Evolutionary conservation across 1,139 yeast species (phyloP).

Genomic region (Casaregolazyma suthepensis): DNA sequence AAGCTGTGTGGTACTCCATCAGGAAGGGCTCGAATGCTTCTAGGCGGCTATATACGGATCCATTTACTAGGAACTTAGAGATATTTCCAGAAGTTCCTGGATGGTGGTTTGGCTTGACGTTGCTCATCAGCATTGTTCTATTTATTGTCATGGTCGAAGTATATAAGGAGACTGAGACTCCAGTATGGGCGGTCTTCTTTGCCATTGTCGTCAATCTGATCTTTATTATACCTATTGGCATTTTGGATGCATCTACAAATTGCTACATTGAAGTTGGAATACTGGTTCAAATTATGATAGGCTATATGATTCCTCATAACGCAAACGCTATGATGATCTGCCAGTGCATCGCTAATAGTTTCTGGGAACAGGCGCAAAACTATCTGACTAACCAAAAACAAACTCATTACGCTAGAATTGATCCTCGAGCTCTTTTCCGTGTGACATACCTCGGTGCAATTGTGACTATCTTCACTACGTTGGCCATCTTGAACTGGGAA

Average conservation of each 20-base stretch:
- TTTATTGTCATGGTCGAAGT: slow-evolving; percentile 41
- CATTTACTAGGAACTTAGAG: slow-evolving; percentile 45
- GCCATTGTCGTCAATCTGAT: slow-evolving; percentile 48
- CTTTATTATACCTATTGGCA: slow-evolving; percentile 46
- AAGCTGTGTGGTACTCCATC: slow-evolving; percentile 11
- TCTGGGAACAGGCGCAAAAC: slow-evolving; percentile 45
- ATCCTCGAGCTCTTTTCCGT: slow-evolving; percentile 51
- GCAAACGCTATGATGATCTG: slow-evolving; percentile 52
- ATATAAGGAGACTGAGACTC: slow-evolving; percentile 41
- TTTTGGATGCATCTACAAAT: slow-evolving; percentile 48
- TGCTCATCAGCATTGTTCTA: slow-evolving; percentile 39
- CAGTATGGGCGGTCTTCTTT: slow-evolving; percentile 52
- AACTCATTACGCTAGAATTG: slow-evolving; percentile 53
- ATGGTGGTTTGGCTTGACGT: slow-evolving; percentile 48
- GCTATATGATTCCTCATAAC: slow-evolving; percentile 56
- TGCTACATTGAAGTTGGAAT: slow-evolving; percentile 48
- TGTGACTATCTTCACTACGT: slow-evolving; percentile 36
- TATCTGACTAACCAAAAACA: slow-evolving; percentile 48
- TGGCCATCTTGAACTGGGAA: slow-evolving; percentile 51
- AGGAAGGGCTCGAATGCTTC: slow-evolving; percentile 8
- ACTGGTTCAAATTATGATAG: slow-evolving; percentile 48
- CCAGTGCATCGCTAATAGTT: slow-evolving; percentile 51
- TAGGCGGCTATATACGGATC: slow-evolving; percentile 27
- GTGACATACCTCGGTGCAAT: slow-evolving; percentile 44
- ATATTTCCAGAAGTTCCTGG: slow-evolving; percentile 44